phyloP scores from a whole-genome alignment of 441 rosid genomes.

The Theobroma grandiflorum region DNA sequence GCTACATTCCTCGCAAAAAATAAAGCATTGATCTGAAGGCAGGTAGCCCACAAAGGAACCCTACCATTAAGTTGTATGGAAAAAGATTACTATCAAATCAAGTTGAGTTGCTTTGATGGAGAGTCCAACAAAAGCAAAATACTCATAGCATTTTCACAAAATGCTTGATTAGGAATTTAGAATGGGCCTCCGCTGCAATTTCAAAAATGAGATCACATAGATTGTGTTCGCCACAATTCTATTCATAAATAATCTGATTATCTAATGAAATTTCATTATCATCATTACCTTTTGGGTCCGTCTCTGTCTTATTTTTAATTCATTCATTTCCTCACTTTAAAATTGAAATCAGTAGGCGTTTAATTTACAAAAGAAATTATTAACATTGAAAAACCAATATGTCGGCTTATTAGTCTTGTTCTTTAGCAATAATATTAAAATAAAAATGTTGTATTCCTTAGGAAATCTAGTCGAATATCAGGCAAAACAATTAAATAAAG shows the following conservation, averaged over 20 bases:
- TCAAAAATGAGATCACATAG: background rate
- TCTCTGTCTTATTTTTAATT: background rate
- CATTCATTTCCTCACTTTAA: background rate
- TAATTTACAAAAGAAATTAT: too few relatives aligned
- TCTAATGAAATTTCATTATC: background rate
- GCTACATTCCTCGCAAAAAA: background rate
- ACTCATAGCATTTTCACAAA: background rate
- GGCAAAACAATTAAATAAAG: background rate
- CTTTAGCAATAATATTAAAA: background rate
- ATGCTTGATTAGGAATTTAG: background rate
- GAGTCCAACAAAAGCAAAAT: background rate
- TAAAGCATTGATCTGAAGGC: background rate
- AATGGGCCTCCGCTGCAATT: background rate
- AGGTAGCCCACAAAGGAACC: background rate
- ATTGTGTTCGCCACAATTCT: constrained; percentile 19
- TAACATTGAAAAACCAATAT: background rate
- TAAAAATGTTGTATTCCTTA: background rate
- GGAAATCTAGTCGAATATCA: background rate
- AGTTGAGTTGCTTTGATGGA: background rate
- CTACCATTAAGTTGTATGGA: background rate
- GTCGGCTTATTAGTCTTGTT: background rate
- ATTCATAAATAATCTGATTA: background rate
- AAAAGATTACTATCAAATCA: background rate
- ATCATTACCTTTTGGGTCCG: background rate
- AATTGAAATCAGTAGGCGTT: background rate